Evolutionary conservation across 257 asterid species (phyloP), one percentile per base, ranked within the genome.

Genomic region (Avicennia marina): DNA sequence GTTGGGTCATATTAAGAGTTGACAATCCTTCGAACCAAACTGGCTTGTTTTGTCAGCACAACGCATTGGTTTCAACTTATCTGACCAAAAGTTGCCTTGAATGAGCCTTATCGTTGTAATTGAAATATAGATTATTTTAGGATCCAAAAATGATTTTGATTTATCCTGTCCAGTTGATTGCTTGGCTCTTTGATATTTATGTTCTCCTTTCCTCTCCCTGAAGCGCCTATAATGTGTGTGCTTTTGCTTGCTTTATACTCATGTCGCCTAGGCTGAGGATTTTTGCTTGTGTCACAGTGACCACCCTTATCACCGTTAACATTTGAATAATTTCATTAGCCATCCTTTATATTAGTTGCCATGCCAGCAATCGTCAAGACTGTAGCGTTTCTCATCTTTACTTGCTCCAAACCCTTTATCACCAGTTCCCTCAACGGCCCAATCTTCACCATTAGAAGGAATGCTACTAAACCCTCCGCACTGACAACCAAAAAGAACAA

Each of bases 381-480:
- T 9, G 95, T 90, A 33, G 89, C 93, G 67, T 85, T 87, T 64
- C 95, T 83, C 85, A 76, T 76, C 65, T 83, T 90, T 80, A 85
- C 94, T 54, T 82, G 90, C 81, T 90, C 98, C 72, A 90, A 69
- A 66, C 88, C 76, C 82, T 83, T 90, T 29, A 90, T 87, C 40
- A 85, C 88, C 63, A 87, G 75, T 64, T 87, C 96, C 64, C 96
- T 85, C 18, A 87, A 56, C 19, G 89, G 95, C 57, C 96, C 98
- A 67, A 90, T 90, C 83, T 87, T 85, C 72, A 90, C 98, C 87
- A 85, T 55, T 44, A 90, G 31, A 60, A 87, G 86, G 61, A 87
- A 85, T 44, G 98, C 95, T 60, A 83, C 82, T 44, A 83, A 45
- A 27, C 98, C 81, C 87, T 90, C 96, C 24, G 51, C 71, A 65